These are phyloP conservation scores for Arachnopeziza araneosa DNA, from an alignment of 2,329 filamentous ascomycete genomes.

Conservation along the genomic window DNA sequence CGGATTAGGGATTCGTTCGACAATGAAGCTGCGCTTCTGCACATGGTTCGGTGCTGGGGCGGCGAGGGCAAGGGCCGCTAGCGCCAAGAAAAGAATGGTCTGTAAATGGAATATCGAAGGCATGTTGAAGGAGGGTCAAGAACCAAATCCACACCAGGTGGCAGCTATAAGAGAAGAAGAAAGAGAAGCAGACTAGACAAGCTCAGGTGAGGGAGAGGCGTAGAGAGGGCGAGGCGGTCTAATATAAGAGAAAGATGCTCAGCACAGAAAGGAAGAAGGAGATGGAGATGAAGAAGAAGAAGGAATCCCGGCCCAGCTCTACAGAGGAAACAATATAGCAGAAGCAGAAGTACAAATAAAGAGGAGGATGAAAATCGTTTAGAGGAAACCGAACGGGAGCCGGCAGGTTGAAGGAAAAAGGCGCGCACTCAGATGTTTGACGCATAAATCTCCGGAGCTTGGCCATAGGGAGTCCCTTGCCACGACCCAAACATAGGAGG, in stretches of 20 bases:
- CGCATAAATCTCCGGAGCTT: constrained; percentile 22
- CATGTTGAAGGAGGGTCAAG: constrained; percentile 21
- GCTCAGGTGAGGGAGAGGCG: constrained; percentile 11
- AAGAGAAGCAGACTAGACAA: constrained; percentile 12
- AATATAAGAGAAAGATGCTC: constrained; percentile 20
- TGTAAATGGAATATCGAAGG: constrained; percentile 27
- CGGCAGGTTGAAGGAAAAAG: constrained; percentile 18
- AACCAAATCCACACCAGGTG: constrained; percentile 30
- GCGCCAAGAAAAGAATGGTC: constrained; percentile 39
- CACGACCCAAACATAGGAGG: constrained; percentile 24
- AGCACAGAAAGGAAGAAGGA: constrained; percentile 16
- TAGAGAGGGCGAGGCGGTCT: background rate
- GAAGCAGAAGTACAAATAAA: constrained; percentile 10
- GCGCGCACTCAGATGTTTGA: constrained; percentile 14
- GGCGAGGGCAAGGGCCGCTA: constrained; percentile 42
- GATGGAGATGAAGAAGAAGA: constrained; percentile 5
- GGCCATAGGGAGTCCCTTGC: constrained; percentile 18
- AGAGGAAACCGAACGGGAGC: constrained; percentile 20
- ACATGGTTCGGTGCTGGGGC: constrained; percentile 44
- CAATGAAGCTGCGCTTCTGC: constrained; percentile 30
- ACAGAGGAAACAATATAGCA: constrained; percentile 17
- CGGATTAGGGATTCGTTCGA: constrained; percentile 31
- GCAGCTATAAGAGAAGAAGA: constrained; percentile 15
- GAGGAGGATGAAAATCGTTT: constrained; percentile 14
- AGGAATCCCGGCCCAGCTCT: constrained; percentile 14